Base-by-base conservation (phyloP, 805 yeast genomes). In the Barnettozyma wickerhamii region DNA sequence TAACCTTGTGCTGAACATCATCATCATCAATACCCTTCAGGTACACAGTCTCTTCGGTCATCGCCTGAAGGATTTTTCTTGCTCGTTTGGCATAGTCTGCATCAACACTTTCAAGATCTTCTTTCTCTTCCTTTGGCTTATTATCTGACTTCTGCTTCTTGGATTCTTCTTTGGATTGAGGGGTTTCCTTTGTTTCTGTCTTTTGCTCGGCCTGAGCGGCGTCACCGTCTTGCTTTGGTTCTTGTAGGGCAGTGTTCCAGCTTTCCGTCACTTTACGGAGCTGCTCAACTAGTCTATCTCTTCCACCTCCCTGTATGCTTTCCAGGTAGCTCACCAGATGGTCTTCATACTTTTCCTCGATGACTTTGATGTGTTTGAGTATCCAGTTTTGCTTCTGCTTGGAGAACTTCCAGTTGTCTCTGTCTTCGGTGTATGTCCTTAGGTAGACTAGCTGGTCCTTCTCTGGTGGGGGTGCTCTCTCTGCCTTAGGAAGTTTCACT, bases 311-410 rank as follows among this genome's bases (percentile, higher is more conserved):
- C 58, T 81, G 83, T 20, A 85, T 55, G 0, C 83, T 83, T 15
- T 63, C 68, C 15, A 84, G 56, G 51, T 85, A 85, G 6, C 54
- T 56, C 12, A 66, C 45, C 42, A 85, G 59, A 20, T 75, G 72
- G 1, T 56, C 61, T 37, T 73, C 77, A 53, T 82, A 84, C 9
- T 67, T 63, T 0, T 63, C 65, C 3, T 80, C 83, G 18, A 81
- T 75, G 19, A 51, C 47, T 37, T 64, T 69, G 24, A 83, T 60
- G 56, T 85, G 79, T 53, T 78, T 79, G 48, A 86, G 63, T 32
- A 86, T 71, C 95, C 95, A 86, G 56, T 85, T 85, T 61, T 86
- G 95, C 49, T 86, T 85, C 66, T 81, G 90, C 54, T 86, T 86
- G 43, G 88, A 81, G 59, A 86, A 86, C 65, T 86, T 86, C 95